These are phyloP conservation scores for Sporothrix globosa DNA, from an alignment of 2,329 filamentous ascomycete species.

Conservation along the genomic window DNA sequence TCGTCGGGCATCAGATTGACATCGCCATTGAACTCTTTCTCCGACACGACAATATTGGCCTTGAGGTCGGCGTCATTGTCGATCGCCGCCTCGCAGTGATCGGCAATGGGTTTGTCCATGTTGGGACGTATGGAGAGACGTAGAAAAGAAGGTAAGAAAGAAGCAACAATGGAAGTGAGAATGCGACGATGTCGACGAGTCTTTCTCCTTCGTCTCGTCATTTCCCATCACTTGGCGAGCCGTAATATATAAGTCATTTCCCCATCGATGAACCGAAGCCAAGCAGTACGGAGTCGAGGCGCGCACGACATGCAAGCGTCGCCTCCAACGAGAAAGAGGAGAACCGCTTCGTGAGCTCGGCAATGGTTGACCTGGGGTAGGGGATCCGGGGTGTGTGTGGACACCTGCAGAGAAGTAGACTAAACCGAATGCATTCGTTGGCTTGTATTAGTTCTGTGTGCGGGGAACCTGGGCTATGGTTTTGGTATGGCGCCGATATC, in stretches of 20 bases:
- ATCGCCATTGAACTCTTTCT: neutral
- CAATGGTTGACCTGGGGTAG: neutral
- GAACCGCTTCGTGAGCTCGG: neutral
- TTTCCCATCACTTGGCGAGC: neutral
- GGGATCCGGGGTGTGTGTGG: neutral
- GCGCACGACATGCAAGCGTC: too few species aligned
- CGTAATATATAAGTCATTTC: neutral
- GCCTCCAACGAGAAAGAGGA: too few species aligned
- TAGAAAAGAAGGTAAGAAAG: neutral
- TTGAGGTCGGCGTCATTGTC: conserved; percentile 12
- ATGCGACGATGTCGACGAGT: neutral
- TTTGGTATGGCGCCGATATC: neutral
- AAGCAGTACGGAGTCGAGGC: too few species aligned
- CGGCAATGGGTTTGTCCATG: conserved; percentile 1
- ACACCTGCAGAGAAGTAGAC: neutral
- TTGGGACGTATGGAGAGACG: neutral
- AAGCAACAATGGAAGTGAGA: neutral
- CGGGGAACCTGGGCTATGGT: neutral
- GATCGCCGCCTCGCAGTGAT: neutral
- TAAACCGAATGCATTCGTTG: neutral
- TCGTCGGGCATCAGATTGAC: conserved; percentile 3
- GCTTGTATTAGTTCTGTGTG: neutral
- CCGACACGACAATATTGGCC: neutral
- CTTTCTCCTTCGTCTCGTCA: neutral
- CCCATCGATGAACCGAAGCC: too few species aligned